Evolutionary conservation across 768 basidiomycete genomes (phyloP), one percentile per base, ranked within the genome.

Genomic region (Sarcodon aspratus): DNA sequence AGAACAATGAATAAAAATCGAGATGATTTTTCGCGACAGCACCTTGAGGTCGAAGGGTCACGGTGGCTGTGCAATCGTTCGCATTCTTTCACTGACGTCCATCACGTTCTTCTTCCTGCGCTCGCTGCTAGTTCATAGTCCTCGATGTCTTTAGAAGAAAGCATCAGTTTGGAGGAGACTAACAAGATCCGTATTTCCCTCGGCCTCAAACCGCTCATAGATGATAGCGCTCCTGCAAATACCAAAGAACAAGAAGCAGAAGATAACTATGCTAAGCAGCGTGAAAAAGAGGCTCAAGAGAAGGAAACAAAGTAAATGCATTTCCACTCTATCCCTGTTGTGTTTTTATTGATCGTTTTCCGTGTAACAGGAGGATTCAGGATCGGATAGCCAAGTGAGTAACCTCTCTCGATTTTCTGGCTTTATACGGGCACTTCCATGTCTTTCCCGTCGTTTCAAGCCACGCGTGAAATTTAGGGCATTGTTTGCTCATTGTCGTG

Each of bases 171-270:
- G 61, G 91, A 93, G 60, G 91, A 94, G 72, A 94, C 92, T 35
- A 94, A 94, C 75, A 93, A 87, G 68, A 88, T 96, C 64, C 90
- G 96, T 69, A 79, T 95, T 50, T 85, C 84, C 5, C 76, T 96
- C 36, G 96, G 96, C 54, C 81, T 99, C 51, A 90, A 93, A 62
- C 94, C 96, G 37, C 76, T 98, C 49, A 85, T 83, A 13, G 93
- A 92, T 56, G 87, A 91, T 57, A 71, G 74, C 37, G 76, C 70
- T 12, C 77, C 85, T 7, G 75, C 73, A n/a, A 72, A 80, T 60
- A 78, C 80, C 60, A 81, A 77, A 55, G 93, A 96, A 49, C 79
- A 85, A 59, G 66, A 82, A 56, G 96, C 96, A 10, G 90, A 91
- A 64, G 71, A 79, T 45, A 98, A 98, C 66, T 98, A 85, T 71